Conservation (phyloP, 768 basidiomycete genomes). For the Podaxis sp. region DNA sequence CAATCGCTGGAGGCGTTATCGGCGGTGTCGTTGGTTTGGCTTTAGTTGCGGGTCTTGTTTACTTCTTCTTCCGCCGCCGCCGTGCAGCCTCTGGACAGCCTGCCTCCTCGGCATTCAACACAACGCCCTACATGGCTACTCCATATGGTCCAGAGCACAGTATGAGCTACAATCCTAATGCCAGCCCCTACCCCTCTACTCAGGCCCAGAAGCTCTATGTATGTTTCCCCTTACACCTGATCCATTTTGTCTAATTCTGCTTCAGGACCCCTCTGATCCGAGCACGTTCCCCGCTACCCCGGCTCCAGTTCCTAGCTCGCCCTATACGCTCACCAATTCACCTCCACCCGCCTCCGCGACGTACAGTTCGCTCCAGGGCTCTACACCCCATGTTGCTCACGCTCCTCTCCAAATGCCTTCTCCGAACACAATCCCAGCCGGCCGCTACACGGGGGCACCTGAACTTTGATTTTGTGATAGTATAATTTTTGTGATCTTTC, state of each 20-base stretch:
- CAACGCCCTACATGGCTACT: conserved; percentile 12
- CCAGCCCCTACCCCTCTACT: conserved; percentile 18
- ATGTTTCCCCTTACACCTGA: conserved; percentile 15
- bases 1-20: conserved; percentile 60
- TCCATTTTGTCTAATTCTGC: not conserved
- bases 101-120: conserved; percentile 11
- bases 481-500: not conserved
- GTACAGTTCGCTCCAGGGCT: conserved; percentile 12
- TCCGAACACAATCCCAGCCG: not conserved
- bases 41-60: conserved; percentile 30
- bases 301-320: conserved; percentile 9
- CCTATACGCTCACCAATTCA: conserved; percentile 7
- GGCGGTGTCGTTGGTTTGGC: conserved; percentile 48
- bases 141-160: conserved; percentile 12
- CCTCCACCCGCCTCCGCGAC: conserved; percentile 14
- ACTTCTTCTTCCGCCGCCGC: conserved; percentile 26
- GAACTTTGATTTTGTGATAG: conserved; percentile 19
- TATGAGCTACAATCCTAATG: conserved; percentile 18
- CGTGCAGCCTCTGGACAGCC: conserved; percentile 9
- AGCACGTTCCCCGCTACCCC: conserved; percentile 32
- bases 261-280: conserved; percentile 36
- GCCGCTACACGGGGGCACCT: conserved; percentile 28
- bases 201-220: conserved; percentile 34
- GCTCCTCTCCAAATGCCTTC: conserved; percentile 1
- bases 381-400: conserved; percentile 2